Evolutionary conservation across 768 basidiomycete species (phyloP).

Genomic region (Hygrocybe punicea): DNA sequence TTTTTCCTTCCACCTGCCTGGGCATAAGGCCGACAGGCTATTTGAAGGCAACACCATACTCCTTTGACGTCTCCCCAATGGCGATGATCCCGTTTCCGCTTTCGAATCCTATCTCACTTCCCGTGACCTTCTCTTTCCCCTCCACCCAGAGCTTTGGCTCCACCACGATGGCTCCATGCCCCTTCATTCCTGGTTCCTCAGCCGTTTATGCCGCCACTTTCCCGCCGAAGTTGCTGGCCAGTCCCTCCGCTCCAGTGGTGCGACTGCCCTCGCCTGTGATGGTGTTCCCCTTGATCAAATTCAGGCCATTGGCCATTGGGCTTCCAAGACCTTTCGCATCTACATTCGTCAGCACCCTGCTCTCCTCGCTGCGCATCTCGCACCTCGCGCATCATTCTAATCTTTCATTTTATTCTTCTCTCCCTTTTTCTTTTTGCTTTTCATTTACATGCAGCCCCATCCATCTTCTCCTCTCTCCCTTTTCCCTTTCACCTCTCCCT

Average conservation of each 20-base stretch:
- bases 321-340: constrained; percentile 29
- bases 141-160: constrained; percentile 35
- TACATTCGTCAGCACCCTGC: constrained; percentile 17
- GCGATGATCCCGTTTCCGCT: too few species aligned
- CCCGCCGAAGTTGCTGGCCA: constrained; percentile 30
- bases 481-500: too few species aligned
- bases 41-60: too few species aligned
- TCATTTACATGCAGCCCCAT: too few species aligned
- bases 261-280: constrained; percentile 30
- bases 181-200: constrained; percentile 34
- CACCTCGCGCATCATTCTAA: too few species aligned
- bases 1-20: too few species aligned
- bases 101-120: constrained; percentile 20
- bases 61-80: too few species aligned
- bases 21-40: too few species aligned
- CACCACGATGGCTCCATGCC: constrained; percentile 28
- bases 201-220: constrained; percentile 25
- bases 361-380: too few species aligned
- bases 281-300: constrained; percentile 31
- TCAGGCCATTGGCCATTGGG: constrained; percentile 39
- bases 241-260: constrained; percentile 39
- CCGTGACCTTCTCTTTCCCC: constrained; percentile 25
- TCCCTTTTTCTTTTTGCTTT: too few species aligned
- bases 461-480: too few species aligned
- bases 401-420: too few species aligned